Conservation (phyloP, 768 basidiomycete species). For the Mycena pura region DNA sequence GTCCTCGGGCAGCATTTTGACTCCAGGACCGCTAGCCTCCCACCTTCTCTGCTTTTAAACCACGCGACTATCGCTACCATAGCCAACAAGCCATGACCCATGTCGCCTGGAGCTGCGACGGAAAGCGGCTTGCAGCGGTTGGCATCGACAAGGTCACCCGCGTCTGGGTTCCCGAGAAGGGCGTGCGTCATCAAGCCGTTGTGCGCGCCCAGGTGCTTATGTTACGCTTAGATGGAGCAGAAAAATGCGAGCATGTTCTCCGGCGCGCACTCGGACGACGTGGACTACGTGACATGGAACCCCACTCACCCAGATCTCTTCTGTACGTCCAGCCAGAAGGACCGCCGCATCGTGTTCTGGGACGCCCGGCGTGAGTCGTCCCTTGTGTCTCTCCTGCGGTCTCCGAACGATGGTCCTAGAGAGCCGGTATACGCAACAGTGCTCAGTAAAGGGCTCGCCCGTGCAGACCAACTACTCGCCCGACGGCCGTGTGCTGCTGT, state of each 20-base stretch:
- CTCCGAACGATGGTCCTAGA: conserved; percentile 47
- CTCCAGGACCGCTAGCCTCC: conserved; percentile 58
- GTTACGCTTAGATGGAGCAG: conserved; percentile 65
- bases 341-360: conserved; percentile 81
- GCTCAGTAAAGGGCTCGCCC: conserved; percentile 63
- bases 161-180: conserved; percentile 82
- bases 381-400: conserved; percentile 40
- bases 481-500: conserved; percentile 70
- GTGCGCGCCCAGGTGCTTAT: background rate
- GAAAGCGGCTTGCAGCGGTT: conserved; percentile 80
- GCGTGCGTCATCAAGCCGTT: conserved; percentile 50
- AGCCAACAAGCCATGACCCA: conserved; percentile 73
- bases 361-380: conserved; percentile 75
- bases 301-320: conserved; percentile 86
- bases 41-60: conserved; percentile 81
- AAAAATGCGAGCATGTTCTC: conserved; percentile 69
- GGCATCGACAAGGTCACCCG: conserved; percentile 81
- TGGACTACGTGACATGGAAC: conserved; percentile 87
- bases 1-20: conserved; percentile 5
- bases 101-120: conserved; percentile 86
- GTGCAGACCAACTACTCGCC: conserved; percentile 75
- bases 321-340: conserved; percentile 79
- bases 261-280: conserved; percentile 78
- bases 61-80: conserved; percentile 73
- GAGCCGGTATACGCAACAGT: conserved; percentile 71